Evolutionary conservation across 768 basidiomycete genomes (phyloP).

Genomic region (Mycena crocata): DNA sequence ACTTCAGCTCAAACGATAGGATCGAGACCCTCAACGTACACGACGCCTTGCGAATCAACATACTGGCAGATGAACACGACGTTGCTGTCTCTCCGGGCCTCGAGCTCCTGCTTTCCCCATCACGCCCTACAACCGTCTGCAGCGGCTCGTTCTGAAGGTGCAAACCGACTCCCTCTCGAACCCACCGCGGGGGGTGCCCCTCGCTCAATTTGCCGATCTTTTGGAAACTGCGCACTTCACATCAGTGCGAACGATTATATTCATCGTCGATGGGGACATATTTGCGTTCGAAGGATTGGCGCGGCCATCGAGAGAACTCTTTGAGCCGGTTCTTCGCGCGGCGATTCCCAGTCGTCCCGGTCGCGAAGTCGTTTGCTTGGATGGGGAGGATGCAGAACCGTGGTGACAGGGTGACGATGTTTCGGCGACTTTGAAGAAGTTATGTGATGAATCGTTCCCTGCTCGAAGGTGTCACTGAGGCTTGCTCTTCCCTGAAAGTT

Average conservation of each 20-base stretch:
- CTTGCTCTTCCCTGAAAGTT: no score
- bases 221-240: neutral
- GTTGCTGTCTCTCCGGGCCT: neutral
- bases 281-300: conserved; percentile 1
- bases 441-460: no score
- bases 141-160: neutral
- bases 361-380: neutral
- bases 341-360: neutral
- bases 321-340: neutral
- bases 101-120: neutral
- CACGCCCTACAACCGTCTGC: neutral
- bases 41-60: neutral
- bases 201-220: neutral
- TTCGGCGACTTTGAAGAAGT: no score
- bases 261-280: conserved; percentile 5
- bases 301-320: neutral
- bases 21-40: neutral
- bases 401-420: no score
- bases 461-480: no score
- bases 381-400: conserved; percentile 15
- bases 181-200: neutral
- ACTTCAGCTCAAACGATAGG: neutral
- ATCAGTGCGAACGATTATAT: neutral
- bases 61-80: neutral
- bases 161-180: neutral